Conservation (phyloP, 2,329 filamentous ascomycete genomes). For the Bipolaris victoriae region DNA sequence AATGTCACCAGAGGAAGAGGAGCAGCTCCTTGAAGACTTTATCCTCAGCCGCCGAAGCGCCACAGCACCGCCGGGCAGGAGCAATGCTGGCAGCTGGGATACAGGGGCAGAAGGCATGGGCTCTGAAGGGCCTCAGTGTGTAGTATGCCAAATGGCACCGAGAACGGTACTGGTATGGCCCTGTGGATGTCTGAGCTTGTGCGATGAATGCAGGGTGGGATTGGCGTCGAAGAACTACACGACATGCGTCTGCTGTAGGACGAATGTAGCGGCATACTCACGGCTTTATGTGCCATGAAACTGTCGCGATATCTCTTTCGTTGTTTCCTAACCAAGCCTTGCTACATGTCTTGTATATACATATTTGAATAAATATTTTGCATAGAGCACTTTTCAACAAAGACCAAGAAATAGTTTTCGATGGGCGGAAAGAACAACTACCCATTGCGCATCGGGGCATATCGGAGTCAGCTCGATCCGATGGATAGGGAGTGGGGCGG, state of each 20-base stretch:
- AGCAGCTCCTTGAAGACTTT: slow-evolving; percentile 63
- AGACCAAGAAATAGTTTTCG: not conserved
- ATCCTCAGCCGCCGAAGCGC: slow-evolving; percentile 61
- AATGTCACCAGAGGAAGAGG: slow-evolving; percentile 59
- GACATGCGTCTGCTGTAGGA: slow-evolving; percentile 91
- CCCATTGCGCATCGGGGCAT: slow-evolving; percentile 6
- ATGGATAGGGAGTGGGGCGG: slow-evolving; percentile 8
- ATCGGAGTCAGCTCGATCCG: slow-evolving; percentile 4
- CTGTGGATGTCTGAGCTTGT: slow-evolving; percentile 90
- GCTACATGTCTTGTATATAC: not conserved
- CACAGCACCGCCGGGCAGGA: slow-evolving; percentile 37
- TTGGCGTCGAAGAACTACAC: slow-evolving; percentile 97
- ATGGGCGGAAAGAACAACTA: not conserved
- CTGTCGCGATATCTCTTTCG: not conserved
- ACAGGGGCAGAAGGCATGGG: slow-evolving; percentile 76
- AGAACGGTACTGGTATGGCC: slow-evolving; percentile 95
- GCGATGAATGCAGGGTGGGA: slow-evolving; percentile 92
- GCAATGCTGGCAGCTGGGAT: slow-evolving; percentile 62
- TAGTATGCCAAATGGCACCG: slow-evolving; percentile 87
- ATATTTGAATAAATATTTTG: not conserved
- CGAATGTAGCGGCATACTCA: slow-evolving; percentile 87
- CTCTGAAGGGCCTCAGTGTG: slow-evolving; percentile 79
- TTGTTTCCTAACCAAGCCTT: slow-evolving; percentile 3
- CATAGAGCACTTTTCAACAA: not conserved
- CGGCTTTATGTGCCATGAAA: slow-evolving; percentile 81